phyloP scores from a whole-genome alignment of 2,329 filamentous ascomycete genomes.

The Apiospora marii region DNA sequence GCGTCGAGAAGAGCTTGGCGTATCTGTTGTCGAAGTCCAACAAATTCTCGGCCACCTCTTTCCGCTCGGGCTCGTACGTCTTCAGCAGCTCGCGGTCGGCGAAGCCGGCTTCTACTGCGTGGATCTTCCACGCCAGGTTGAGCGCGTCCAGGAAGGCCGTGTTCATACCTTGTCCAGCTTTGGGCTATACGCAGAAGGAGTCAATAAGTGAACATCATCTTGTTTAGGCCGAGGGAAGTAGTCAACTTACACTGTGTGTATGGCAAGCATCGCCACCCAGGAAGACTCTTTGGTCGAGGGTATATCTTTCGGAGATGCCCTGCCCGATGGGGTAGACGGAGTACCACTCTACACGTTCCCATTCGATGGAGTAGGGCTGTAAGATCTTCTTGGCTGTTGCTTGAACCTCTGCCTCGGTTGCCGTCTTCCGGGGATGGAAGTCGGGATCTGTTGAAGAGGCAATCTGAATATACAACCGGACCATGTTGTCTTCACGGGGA shows the following conservation, averaged over 20 bases:
- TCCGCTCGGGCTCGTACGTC: constrained; percentile 88
- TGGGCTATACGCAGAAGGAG: constrained; percentile 64
- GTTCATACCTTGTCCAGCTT: constrained; percentile 83
- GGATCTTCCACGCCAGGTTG: constrained; percentile 96
- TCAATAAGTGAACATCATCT: not conserved
- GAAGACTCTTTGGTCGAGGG: constrained; percentile 74
- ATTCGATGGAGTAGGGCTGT: constrained; percentile 71
- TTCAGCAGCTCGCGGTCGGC: constrained; percentile 77
- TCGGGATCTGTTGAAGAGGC: constrained; percentile 67
- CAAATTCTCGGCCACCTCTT: constrained; percentile 82
- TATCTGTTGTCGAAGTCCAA: constrained; percentile 89
- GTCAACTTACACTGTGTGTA: constrained; percentile 71
- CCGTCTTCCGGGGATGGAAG: constrained; percentile 68
- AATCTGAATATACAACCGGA: constrained; percentile 75
- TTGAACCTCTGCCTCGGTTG: constrained; percentile 70
- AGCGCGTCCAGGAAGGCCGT: constrained; percentile 81
- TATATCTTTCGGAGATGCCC: constrained; percentile 73
- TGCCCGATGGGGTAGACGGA: constrained; percentile 81
- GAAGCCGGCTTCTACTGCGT: constrained; percentile 85
- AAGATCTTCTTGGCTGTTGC: constrained; percentile 70
- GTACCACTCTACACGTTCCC: constrained; percentile 76
- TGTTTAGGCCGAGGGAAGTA: not conserved
- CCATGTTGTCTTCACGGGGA: constrained; percentile 73
- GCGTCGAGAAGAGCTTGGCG: constrained; percentile 86
- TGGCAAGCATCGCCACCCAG: constrained; percentile 82